These are phyloP conservation scores for Fraxinus greggii DNA, from an alignment of 305 asterid genomes.

Conservation along the genomic window DNA sequence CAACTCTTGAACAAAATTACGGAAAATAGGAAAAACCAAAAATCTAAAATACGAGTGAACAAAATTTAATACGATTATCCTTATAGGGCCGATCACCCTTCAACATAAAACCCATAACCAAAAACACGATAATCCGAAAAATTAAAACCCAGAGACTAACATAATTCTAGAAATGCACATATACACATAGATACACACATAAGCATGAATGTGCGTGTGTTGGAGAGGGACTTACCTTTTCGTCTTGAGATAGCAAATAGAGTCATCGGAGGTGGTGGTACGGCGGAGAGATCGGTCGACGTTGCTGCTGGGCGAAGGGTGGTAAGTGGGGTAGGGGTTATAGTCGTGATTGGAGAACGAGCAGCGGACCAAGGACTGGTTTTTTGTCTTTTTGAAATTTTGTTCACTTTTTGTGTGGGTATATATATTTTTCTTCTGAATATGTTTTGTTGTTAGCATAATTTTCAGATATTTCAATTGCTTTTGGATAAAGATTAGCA, in stretches of 20 bases:
- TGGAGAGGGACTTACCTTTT: constrained; percentile 32
- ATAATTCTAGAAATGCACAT: constrained; percentile 15
- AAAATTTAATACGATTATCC: constrained; percentile 24
- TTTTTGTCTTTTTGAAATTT: constrained; percentile 25
- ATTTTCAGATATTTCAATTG: neutral
- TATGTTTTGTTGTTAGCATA: neutral
- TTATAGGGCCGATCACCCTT: constrained; percentile 25
- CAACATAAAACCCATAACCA: constrained; percentile 20
- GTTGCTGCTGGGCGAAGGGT: constrained; percentile 40
- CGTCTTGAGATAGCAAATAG: neutral
- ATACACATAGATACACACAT: neutral
- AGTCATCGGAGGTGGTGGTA: constrained; percentile 22
- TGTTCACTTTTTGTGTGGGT: neutral
- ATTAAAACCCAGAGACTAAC: constrained; percentile 6
- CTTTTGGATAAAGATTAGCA: neutral
- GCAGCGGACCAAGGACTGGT: constrained; percentile 34
- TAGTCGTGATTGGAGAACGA: constrained; percentile 23
- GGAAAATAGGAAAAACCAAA: constrained; percentile 18
- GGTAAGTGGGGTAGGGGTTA: neutral
- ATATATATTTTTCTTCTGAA: neutral
- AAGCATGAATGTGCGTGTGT: neutral
- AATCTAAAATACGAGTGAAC: neutral
- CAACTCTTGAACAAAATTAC: constrained; percentile 12
- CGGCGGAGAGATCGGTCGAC: constrained; percentile 36
- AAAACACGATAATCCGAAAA: constrained; percentile 9